Evolutionary conservation across 2,329 filamentous ascomycete genomes (phyloP).

Genomic region (Sporothrix globosa): DNA sequence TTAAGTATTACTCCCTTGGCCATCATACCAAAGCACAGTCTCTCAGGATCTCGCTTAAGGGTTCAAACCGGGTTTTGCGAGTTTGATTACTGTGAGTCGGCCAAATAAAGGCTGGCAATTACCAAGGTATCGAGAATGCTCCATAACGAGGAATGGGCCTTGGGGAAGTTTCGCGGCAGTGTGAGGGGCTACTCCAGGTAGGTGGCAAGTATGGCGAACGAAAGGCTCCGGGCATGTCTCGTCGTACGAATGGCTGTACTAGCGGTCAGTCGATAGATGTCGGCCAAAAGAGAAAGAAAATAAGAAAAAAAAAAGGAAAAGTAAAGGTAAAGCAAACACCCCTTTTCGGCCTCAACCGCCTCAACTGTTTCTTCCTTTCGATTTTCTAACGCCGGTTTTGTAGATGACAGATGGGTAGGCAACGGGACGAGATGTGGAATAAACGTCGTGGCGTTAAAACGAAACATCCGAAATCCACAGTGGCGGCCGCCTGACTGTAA

Average conservation of each 20-base stretch:
- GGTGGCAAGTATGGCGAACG: neutral
- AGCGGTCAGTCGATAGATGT: neutral
- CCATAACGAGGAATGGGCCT: neutral
- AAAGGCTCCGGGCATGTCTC: neutral
- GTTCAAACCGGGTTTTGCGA: neutral
- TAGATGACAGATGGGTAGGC: conserved; percentile 1
- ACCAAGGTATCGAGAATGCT: neutral
- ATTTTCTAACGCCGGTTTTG: conserved; percentile 22
- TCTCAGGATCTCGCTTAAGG: neutral
- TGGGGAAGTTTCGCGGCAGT: neutral
- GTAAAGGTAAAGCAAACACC: neutral
- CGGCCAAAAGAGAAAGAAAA: neutral
- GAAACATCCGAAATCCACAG: neutral
- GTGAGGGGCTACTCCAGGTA: neutral
- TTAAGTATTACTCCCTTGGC: no score
- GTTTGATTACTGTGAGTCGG: neutral
- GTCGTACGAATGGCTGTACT: neutral
- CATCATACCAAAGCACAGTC: no score
- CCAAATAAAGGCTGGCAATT: conserved; percentile 1
- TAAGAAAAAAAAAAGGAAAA: neutral
- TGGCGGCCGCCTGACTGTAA: conserved; percentile 9
- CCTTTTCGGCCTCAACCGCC: conserved; percentile 2
- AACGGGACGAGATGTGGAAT: neutral
- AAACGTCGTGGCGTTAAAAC: neutral
- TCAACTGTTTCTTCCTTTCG: neutral